Evolutionary conservation across 768 basidiomycete genomes (phyloP).

Genomic region (Macrolepiota dolichaula): DNA sequence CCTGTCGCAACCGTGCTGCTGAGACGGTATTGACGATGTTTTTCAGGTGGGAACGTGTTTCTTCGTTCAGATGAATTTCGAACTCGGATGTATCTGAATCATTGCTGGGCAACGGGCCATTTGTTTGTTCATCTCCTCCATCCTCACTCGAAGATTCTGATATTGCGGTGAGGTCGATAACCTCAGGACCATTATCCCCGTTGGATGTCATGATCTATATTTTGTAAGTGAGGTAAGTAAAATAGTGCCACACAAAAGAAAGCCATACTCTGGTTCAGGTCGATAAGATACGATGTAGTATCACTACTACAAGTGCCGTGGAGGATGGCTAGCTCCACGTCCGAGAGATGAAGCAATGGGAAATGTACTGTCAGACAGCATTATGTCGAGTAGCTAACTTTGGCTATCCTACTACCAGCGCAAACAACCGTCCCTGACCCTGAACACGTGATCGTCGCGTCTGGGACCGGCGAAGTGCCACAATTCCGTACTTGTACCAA

Average conservation of each 20-base stretch:
- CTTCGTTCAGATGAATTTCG: conserved; percentile 33
- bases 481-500: no score
- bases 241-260: background rate
- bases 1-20: conserved; percentile 39
- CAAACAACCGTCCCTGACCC: conserved; percentile 6
- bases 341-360: conserved; percentile 1
- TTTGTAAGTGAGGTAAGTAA: conserved; percentile 9
- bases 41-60: conserved; percentile 39
- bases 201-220: conserved; percentile 22
- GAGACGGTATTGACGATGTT: conserved; percentile 39
- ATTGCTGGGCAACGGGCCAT: conserved; percentile 16
- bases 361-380: conserved; percentile 4
- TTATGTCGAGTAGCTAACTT: conserved; percentile 8
- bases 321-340: conserved; percentile 3
- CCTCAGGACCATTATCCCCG: conserved; percentile 23
- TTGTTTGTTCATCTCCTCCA: conserved; percentile 18
- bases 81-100: conserved; percentile 24
- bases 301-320: background rate
- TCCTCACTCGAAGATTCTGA: conserved; percentile 29
- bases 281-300: background rate
- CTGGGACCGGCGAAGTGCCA: no score
- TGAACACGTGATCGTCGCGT: conserved; percentile 8
- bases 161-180: conserved; percentile 44
- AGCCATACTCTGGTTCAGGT: background rate
- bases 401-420: conserved; percentile 1